Evolutionary conservation across 2,329 filamentous ascomycete species (phyloP).

Genomic region (Trichocomaceae sp.): DNA sequence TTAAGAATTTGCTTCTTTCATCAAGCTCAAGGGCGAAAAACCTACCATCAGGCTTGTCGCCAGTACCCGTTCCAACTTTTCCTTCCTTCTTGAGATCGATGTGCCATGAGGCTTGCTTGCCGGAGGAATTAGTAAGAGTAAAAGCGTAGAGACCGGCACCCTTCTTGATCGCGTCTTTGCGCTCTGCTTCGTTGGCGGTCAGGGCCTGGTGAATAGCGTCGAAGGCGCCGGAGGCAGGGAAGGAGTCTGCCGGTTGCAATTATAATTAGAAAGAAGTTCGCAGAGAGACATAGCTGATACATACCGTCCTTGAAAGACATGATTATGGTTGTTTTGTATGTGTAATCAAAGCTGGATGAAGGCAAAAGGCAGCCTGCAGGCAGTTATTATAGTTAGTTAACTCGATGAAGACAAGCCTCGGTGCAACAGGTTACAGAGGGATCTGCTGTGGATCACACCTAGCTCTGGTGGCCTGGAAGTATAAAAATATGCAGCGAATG

Average conservation of each 20-base stretch:
- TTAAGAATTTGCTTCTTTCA: background rate
- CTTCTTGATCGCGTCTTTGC: constrained; percentile 83
- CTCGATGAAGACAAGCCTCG: background rate
- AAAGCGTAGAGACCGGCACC: constrained; percentile 85
- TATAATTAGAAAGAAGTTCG: background rate
- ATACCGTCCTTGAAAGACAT: constrained; percentile 72
- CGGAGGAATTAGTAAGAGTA: constrained; percentile 78
- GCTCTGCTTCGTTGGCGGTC: constrained; percentile 60
- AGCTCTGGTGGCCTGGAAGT: background rate
- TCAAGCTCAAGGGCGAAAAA: background rate
- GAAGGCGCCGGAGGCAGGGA: constrained; percentile 86
- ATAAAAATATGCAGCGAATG: background rate
- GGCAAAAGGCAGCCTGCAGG: no score
- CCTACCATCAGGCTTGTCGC: constrained; percentile 76
- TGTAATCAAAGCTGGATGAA: background rate
- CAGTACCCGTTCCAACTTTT: constrained; percentile 67
- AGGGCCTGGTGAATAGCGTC: constrained; percentile 76
- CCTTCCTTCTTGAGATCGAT: constrained; percentile 92
- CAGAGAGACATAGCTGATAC: constrained; percentile 17
- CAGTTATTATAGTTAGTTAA: no score
- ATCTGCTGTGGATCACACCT: background rate
- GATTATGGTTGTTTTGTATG: constrained; percentile 22
- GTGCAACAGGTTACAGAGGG: background rate
- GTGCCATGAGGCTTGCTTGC: constrained; percentile 80
- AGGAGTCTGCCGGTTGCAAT: constrained; percentile 53